Conservation (phyloP, 768 basidiomycete genomes). For the Naematelia encephala region DNA sequence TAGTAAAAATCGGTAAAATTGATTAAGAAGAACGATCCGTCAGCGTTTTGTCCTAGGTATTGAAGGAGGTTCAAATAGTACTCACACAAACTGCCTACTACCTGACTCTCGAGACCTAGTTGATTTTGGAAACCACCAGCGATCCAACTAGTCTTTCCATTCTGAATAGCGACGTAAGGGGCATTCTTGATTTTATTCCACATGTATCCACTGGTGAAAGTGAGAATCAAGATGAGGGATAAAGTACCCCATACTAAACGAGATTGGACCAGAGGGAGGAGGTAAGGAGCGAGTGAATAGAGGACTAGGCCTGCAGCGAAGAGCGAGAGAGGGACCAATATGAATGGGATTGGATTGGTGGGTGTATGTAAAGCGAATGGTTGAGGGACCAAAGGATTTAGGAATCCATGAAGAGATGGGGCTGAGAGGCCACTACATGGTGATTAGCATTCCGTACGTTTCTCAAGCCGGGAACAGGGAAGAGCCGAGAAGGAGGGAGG, state of each 20-base stretch:
- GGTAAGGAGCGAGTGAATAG: slow-evolving; percentile 46
- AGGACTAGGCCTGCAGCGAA: slow-evolving; percentile 52
- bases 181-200: slow-evolving; percentile 84
- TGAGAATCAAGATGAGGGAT: slow-evolving; percentile 62
- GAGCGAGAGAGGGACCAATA: slow-evolving; percentile 57
- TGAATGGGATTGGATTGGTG: slow-evolving; percentile 55
- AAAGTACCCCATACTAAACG: slow-evolving; percentile 52
- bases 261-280: slow-evolving; percentile 44
- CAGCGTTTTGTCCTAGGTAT: background rate
- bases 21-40: background rate
- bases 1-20: background rate
- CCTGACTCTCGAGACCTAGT: slow-evolving; percentile 87
- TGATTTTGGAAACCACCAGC: slow-evolving; percentile 85
- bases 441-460: background rate
- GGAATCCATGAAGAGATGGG: slow-evolving; percentile 67
- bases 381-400: slow-evolving; percentile 71
- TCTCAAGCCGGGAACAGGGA: background rate
- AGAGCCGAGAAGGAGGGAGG: background rate
- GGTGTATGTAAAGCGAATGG: slow-evolving; percentile 75
- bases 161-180: slow-evolving; percentile 59
- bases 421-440: slow-evolving; percentile 74
- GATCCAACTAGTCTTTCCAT: slow-evolving; percentile 66
- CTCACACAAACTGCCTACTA: slow-evolving; percentile 81
- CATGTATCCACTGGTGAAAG: slow-evolving; percentile 95
- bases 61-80: slow-evolving; percentile 28